A percentile compares a stretch with the other conserved stretches of the same genome.
Conservation (phyloP, 768 basidiomycete genomes). For the Leccinum truebloodii region DNA sequence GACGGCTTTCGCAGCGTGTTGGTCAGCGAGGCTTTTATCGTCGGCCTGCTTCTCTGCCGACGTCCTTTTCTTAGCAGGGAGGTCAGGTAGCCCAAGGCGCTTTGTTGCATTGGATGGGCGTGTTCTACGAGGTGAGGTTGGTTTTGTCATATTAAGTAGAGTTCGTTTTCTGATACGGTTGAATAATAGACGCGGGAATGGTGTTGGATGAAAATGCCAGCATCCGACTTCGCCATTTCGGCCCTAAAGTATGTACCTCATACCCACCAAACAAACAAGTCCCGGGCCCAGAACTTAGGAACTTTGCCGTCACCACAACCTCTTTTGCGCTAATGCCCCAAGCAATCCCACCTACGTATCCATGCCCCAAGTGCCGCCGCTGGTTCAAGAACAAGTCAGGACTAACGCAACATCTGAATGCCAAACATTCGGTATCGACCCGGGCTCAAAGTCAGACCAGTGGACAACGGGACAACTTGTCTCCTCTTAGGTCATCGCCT, state of each 20-base stretch:
- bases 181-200: background rate
- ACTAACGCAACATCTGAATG: background rate
- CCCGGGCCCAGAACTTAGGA: background rate
- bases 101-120: background rate
- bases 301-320: background rate
- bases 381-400: background rate
- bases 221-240: too few species aligned
- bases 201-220: background rate
- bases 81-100: background rate
- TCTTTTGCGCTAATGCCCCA: background rate
- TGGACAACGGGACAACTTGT: too few species aligned
- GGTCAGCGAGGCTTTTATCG: background rate
- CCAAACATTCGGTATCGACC: background rate
- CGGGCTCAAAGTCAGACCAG: background rate
- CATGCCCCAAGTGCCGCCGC: background rate
- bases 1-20: background rate
- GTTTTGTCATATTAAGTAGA: background rate
- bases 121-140: background rate
- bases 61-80: background rate
- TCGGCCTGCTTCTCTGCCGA: background rate
- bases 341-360: background rate
- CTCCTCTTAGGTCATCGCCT: too few species aligned
- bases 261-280: background rate
- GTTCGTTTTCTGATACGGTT: background rate
- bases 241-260: too few species aligned